A percentile compares a stretch with the other conserved stretches of the same genome.
phyloP scores from a whole-genome alignment of 495 filamentous ascomycete genomes.

The Thozetella sp. region DNA sequence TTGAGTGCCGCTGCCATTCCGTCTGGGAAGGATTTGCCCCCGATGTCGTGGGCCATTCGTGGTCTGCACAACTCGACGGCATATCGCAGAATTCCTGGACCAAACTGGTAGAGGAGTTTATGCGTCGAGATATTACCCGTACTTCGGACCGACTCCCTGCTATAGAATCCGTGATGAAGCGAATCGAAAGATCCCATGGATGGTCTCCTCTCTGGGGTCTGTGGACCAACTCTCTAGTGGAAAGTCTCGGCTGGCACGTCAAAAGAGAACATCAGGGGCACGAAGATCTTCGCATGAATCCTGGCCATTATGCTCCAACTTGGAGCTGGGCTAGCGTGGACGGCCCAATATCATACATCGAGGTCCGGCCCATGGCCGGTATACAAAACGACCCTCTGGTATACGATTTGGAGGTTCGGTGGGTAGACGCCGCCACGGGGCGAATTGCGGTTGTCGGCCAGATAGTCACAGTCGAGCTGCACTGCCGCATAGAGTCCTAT shows the following conservation, averaged over 20 bases:
- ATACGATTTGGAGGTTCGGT: constrained; percentile 1
- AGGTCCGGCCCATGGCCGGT: background rate
- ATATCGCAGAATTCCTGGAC: constrained; percentile 4
- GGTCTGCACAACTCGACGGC: constrained; percentile 5
- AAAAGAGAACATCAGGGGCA: background rate
- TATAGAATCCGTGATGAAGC: constrained; percentile 5
- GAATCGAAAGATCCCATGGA: background rate
- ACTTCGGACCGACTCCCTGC: constrained; percentile 11
- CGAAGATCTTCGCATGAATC: background rate
- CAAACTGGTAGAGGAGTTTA: constrained; percentile 9
- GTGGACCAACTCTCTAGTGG: constrained; percentile 1
- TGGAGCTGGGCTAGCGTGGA: constrained; percentile 14
- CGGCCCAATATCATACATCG: background rate
- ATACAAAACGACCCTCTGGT: background rate
- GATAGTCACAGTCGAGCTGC: background rate
- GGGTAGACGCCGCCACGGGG: background rate
- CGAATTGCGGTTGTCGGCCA: background rate
- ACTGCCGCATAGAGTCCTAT: background rate
- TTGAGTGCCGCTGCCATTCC: constrained; percentile 11
- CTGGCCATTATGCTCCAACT: constrained; percentile 6
- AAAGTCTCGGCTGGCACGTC: constrained; percentile 6
- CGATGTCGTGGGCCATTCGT: constrained; percentile 6
- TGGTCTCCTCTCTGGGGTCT: constrained; percentile 9
- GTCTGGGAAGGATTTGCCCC: constrained; percentile 9
- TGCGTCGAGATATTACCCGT: constrained; percentile 6